A percentile compares a stretch with the other conserved stretches of the same genome.
Conservation (phyloP, 2,329 filamentous ascomycete genomes). For the Trichophyton equinum region DNA sequence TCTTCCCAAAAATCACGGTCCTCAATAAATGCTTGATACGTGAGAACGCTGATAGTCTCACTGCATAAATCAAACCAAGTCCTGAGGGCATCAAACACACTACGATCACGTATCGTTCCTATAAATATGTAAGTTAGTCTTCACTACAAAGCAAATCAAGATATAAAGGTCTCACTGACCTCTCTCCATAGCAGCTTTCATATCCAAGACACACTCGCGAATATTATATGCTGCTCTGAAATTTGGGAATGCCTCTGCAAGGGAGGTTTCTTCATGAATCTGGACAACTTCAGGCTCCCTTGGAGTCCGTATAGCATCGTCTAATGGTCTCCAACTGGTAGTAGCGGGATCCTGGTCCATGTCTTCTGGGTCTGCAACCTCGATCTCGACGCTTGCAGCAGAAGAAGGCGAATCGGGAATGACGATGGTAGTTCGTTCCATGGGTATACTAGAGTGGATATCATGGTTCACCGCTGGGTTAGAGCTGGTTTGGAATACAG, state of each 20-base stretch:
- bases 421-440: conserved; percentile 15
- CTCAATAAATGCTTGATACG: conserved; percentile 25
- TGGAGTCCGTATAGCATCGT: conserved; percentile 23
- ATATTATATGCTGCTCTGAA: conserved; percentile 18
- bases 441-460: conserved; percentile 6
- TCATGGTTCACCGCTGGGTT: conserved; percentile 5
- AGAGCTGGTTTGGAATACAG: conserved; percentile 5
- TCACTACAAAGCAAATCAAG: too few species aligned
- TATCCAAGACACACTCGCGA: conserved; percentile 25
- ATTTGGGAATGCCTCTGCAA: conserved; percentile 29
- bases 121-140: not conserved
- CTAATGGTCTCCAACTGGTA: conserved; percentile 33
- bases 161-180: conserved; percentile 18
- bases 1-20: conserved; percentile 36
- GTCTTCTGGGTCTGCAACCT: conserved; percentile 39
- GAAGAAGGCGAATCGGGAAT: conserved; percentile 35
- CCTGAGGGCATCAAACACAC: conserved; percentile 26
- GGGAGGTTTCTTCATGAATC: conserved; percentile 21
- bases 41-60: conserved; percentile 23
- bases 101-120: conserved; percentile 23
- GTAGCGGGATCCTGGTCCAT: conserved; percentile 36
- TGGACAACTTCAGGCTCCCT: conserved; percentile 24
- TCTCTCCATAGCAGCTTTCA: conserved; percentile 26
- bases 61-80: conserved; percentile 33
- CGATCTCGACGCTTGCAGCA: conserved; percentile 35